Percentiles rank a stretch among this genome's conserved stretches.
These are phyloP conservation scores for Colletotrichum graminicola DNA, from an alignment of 2,329 filamentous ascomycete species.

Conservation along the genomic window DNA sequence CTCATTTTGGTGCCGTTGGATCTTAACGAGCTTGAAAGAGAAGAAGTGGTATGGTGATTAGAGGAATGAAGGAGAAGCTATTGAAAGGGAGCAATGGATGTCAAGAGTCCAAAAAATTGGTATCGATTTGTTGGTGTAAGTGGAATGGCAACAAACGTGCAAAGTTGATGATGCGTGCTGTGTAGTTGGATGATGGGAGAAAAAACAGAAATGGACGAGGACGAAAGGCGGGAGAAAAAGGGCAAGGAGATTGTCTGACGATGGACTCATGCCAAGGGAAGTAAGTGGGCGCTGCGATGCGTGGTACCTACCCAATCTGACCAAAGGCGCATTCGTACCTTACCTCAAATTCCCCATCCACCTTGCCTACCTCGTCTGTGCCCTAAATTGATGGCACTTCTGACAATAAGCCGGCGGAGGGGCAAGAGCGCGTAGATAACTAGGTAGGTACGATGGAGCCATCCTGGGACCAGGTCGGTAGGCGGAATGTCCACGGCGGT, in stretches of 20 bases:
- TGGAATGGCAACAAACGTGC: slow-evolving; percentile 4
- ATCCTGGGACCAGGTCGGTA: slow-evolving; percentile 4
- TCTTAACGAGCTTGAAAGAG: neutral
- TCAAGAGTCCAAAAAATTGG: slow-evolving; percentile 1
- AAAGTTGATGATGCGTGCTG: slow-evolving; percentile 5
- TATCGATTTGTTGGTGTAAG: slow-evolving; percentile 25
- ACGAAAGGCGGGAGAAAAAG: slow-evolving; percentile 15
- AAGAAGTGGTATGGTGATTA: neutral
- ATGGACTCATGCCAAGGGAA: slow-evolving; percentile 27
- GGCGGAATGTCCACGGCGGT: slow-evolving; percentile 1
- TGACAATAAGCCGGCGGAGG: neutral
- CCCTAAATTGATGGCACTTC: neutral
- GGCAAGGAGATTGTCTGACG: slow-evolving; percentile 4
- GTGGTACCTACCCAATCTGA: slow-evolving; percentile 13
- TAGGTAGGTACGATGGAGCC: neutral
- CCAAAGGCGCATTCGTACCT: slow-evolving; percentile 9
- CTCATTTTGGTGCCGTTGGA: slow-evolving; percentile 22
- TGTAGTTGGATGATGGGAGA: slow-evolving; percentile 19
- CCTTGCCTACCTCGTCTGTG: slow-evolving; percentile 9
- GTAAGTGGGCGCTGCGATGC: slow-evolving; percentile 7
- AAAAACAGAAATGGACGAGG: slow-evolving; percentile 2
- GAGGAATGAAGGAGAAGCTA: neutral
- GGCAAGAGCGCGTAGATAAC: slow-evolving; percentile 8
- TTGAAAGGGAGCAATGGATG: slow-evolving; percentile 4
- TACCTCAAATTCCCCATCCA: neutral